These are phyloP conservation scores for Apiospora rasikravindrae DNA, from an alignment of 2,329 filamentous ascomycete species.

Conservation along the genomic window DNA sequence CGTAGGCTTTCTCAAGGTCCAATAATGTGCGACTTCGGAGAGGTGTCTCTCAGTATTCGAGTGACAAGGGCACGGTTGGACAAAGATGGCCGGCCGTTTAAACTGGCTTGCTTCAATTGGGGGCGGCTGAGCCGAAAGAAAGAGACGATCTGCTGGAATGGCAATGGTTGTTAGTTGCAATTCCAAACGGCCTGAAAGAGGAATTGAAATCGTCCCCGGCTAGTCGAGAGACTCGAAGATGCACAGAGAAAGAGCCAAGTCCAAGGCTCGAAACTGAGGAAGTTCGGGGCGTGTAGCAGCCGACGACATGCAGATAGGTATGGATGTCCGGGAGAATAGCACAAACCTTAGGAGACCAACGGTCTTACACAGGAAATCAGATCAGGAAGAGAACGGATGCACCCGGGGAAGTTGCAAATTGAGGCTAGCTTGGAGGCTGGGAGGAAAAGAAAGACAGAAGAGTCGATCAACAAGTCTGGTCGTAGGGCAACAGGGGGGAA, in stretches of 20 bases:
- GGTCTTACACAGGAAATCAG: background rate
- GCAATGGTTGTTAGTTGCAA: background rate
- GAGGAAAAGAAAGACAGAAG: background rate
- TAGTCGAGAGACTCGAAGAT: background rate
- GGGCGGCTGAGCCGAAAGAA: background rate
- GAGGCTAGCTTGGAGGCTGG: conserved; percentile 10
- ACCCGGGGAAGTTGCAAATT: background rate
- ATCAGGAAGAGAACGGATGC: background rate
- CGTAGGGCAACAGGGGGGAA: background rate
- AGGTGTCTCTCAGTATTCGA: background rate
- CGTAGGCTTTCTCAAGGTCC: background rate
- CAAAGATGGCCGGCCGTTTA: conserved; percentile 15
- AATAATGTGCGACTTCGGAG: background rate
- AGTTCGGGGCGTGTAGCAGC: background rate
- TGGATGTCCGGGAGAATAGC: background rate
- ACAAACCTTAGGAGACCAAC: conserved; percentile 13
- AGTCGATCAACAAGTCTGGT: background rate
- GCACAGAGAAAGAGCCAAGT: background rate
- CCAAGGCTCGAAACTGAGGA: background rate
- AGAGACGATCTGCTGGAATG: conserved; percentile 20
- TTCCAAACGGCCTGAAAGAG: background rate
- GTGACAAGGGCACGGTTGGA: background rate
- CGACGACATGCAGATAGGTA: conserved; percentile 9
- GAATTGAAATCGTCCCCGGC: background rate
- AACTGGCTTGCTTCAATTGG: conserved; percentile 1